Base-by-base conservation (phyloP, 2,329 filamentous ascomycete genomes). In the Aspergillus brunneoviolaceus region DNA sequence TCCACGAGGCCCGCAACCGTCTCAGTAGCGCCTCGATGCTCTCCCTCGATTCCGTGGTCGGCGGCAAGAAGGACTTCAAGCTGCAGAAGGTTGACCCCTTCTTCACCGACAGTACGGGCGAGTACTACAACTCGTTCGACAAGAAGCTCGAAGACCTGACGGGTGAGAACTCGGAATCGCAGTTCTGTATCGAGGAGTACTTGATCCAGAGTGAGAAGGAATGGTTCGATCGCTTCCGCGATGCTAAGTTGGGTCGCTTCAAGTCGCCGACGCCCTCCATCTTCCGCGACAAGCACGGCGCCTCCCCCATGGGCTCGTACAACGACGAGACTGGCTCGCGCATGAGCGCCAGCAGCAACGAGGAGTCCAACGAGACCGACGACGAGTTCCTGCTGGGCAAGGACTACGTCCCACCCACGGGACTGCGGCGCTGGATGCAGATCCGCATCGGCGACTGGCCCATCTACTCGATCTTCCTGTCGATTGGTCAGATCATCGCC, bases 61-160 rank as follows among this genome's bases (percentile, higher is more conserved):
- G 85, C 25, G 84, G 84, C 58, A 85, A 85, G 68, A 82, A 81
- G 54, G 81, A 86, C 67, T 85, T 83, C 67, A 82, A 84, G 63
- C 81, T 87, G 21, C 86, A 89, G 69, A 85, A 87, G 59, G 84
- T 89, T 0, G 85, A 87, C 65, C 86, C 86, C 2, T 86, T 85
- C 76, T 89, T 89, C 74, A 87, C 83, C 5, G 86, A 89, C 68
- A 81, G 82, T 47, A 84, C 80, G 31, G 86, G 85, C 42, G 79
- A 85, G 61, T 89, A 86, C 70, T 85, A 84, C 63, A 78, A 79
- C 61, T 79, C 76, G 2, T 88, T 87, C 63, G 82, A 84, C 60
- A 80, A 82, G 71, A 82, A 80, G 67, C 79, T 88, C 1, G 81
- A 83, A 25, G 70, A 73, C 2, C 75, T 89, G n/a, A 82, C 75